Conservation (phyloP, 345 rosid genomes). For the Arabidopsis arenosa region DNA sequence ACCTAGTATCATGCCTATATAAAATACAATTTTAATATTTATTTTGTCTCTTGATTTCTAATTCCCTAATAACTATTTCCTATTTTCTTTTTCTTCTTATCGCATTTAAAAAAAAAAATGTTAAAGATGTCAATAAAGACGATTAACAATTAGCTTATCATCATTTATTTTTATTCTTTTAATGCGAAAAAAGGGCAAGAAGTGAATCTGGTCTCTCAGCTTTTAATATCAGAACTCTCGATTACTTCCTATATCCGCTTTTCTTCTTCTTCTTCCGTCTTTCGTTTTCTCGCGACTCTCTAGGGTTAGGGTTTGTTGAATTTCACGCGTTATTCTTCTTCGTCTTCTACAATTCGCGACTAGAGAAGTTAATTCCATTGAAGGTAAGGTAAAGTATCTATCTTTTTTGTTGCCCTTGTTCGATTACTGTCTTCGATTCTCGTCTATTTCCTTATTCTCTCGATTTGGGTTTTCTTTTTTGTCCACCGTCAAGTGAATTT, state of each 20-base stretch:
- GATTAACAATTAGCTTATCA: neutral
- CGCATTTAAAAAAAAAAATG: too few relatives aligned
- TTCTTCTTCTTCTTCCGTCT: constrained; percentile 11
- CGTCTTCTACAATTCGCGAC: constrained; percentile 16
- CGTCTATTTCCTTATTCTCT: constrained; percentile 14
- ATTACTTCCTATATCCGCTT: constrained; percentile 27
- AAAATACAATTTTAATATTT: neutral
- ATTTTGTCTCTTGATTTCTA: too few relatives aligned
- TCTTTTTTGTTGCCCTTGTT: neutral
- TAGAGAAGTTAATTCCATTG: constrained; percentile 7
- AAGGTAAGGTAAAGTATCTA: constrained; percentile 20
- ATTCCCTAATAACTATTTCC: too few relatives aligned
- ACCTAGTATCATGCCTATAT: too few relatives aligned
- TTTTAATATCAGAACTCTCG: constrained; percentile 18
- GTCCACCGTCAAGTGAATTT: constrained; percentile 2
- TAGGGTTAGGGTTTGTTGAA: constrained; percentile 38
- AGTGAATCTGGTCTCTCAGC: constrained; percentile 13
- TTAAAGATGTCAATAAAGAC: too few relatives aligned
- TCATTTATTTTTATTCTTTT: neutral
- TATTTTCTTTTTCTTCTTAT: too few relatives aligned
- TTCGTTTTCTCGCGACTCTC: constrained; percentile 32
- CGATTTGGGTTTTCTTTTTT: neutral
- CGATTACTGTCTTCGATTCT: neutral
- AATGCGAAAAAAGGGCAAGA: constrained; percentile 12
- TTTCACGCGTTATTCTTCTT: constrained; percentile 30